These are phyloP conservation scores for Dacryopinax spathularia DNA, from an alignment of 768 basidiomycete genomes.

Conservation along the genomic window DNA sequence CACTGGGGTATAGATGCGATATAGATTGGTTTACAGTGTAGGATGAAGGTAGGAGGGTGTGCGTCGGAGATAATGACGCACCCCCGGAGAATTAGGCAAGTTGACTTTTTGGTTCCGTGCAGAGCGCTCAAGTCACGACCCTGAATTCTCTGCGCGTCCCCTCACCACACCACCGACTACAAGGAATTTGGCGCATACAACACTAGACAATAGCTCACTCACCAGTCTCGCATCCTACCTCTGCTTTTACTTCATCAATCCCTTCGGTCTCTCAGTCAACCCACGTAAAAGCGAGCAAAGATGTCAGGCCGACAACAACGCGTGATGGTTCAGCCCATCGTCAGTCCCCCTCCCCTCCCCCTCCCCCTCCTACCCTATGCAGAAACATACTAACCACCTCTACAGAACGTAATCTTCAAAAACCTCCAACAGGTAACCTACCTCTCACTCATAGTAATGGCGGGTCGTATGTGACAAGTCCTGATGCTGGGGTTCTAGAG, in stretches of 20 bases:
- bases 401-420: conserved; percentile 94
- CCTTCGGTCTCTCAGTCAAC: background rate
- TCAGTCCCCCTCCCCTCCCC: conserved; percentile 36
- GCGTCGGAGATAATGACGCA: too few relatives aligned
- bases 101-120: too few relatives aligned
- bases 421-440: conserved; percentile 66
- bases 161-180: too few relatives aligned
- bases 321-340: conserved; percentile 99
- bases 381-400: conserved; percentile 8
- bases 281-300: conserved; percentile 23
- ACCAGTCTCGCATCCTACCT: background rate
- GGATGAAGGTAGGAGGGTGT: background rate
- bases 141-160: too few relatives aligned
- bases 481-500: conserved; percentile 34
- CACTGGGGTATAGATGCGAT: too few relatives aligned
- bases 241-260: background rate
- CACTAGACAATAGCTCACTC: too few relatives aligned
- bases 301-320: conserved; percentile 91
- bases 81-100: too few relatives aligned
- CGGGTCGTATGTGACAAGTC: conserved; percentile 7
- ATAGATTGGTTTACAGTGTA: background rate
- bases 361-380: conserved; percentile 11
- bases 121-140: too few relatives aligned
- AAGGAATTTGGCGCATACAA: too few relatives aligned
- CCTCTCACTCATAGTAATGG: conserved; percentile 4